Evolutionary conservation across 2,329 filamentous ascomycete species (phyloP).

Genomic region (Rasamsonia emersonii): DNA sequence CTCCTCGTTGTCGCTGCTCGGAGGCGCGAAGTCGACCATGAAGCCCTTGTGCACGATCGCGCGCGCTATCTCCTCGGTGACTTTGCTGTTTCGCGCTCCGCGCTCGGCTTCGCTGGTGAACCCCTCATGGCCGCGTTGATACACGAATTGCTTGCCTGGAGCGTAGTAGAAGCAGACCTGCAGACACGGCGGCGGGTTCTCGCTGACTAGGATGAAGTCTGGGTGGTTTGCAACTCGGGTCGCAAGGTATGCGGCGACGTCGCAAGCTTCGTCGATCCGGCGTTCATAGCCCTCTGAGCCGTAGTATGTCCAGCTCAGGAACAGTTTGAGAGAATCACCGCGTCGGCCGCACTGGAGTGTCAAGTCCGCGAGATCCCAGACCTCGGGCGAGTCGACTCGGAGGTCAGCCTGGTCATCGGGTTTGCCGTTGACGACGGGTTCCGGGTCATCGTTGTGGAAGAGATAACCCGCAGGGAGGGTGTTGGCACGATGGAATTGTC

Average conservation of each 20-base stretch:
- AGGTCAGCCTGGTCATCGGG: slow-evolving; percentile 14
- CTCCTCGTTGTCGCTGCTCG: slow-evolving; percentile 36
- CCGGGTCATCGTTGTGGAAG: slow-evolving; percentile 54
- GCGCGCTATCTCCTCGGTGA: slow-evolving; percentile 48
- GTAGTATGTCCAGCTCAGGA: slow-evolving; percentile 83
- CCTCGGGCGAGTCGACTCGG: slow-evolving; percentile 41
- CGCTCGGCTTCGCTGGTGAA: slow-evolving; percentile 25
- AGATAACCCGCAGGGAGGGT: slow-evolving; percentile 80
- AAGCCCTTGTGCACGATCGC: slow-evolving; percentile 52
- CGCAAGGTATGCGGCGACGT: slow-evolving; percentile 61
- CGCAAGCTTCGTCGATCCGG: slow-evolving; percentile 66
- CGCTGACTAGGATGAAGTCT: slow-evolving; percentile 63
- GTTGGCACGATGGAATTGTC: slow-evolving; percentile 72
- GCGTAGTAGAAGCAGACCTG: slow-evolving; percentile 94
- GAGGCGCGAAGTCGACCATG: slow-evolving; percentile 60
- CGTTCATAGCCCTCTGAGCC: slow-evolving; percentile 63
- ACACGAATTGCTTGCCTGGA: slow-evolving; percentile 44
- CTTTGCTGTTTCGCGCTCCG: slow-evolving; percentile 43
- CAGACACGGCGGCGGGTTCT: slow-evolving; percentile 73
- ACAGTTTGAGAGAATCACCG: slow-evolving; percentile 79
- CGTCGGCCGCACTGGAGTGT: slow-evolving; percentile 88
- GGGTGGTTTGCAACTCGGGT: slow-evolving; percentile 44
- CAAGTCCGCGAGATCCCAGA: slow-evolving; percentile 85
- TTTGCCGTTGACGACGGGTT: slow-evolving; percentile 20
- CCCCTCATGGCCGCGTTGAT: slow-evolving; percentile 19